Base-by-base conservation (phyloP, 2,329 filamentous ascomycete species). In the Colletotrichum caudatum region DNA sequence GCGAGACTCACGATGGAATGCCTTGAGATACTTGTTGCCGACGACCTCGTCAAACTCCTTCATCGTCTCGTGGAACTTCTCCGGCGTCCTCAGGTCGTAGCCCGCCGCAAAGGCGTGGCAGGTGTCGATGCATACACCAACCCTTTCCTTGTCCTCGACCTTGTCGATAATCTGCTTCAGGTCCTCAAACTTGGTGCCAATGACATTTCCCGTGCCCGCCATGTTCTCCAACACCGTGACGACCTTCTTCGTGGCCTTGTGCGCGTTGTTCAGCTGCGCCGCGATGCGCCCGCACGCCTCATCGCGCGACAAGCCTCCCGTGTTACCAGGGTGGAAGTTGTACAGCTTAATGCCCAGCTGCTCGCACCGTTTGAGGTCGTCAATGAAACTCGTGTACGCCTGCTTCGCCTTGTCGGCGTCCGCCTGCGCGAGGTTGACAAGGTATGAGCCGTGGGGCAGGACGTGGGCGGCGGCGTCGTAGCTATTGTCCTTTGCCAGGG, bases 81-180 rank as follows among this genome's bases (percentile, higher is more conserved):
- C 87, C 0, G 93, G 92, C 0, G 91, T 90, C 64, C 94, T 90
- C 41, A 99, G 82, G 80, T 99, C 96, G 80, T 98, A 96, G 7
- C 96, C 96, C 0, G 94, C 95, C 0, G 95, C 95, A 81, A 98
- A 98, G 70, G 94, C 91, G 81, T 99, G 96, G 82, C 96, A 99
- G 0, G 96, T 99, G 80, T 99, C 96, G 68, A 99, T 90, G 81
- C 96, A 99, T 23, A 99, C 94, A 57, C 95, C 96, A 2, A 99
- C 91, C 41, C 96, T 90, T 54, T 85, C 81, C 83, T 97, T 97
- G 80, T 97, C 90, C 29, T 94, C 88, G 33, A 98, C 89, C 11
- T 90, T 85, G 18, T 87, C 87, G 75, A 99, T 97, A 74, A 98
- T 93, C 77, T 94, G 93, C 16, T 92, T 87, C 58, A 99, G 87